phyloP scores from a whole-genome alignment of 1,139 yeast species.

The Geotrichum citri-aurantii region DNA sequence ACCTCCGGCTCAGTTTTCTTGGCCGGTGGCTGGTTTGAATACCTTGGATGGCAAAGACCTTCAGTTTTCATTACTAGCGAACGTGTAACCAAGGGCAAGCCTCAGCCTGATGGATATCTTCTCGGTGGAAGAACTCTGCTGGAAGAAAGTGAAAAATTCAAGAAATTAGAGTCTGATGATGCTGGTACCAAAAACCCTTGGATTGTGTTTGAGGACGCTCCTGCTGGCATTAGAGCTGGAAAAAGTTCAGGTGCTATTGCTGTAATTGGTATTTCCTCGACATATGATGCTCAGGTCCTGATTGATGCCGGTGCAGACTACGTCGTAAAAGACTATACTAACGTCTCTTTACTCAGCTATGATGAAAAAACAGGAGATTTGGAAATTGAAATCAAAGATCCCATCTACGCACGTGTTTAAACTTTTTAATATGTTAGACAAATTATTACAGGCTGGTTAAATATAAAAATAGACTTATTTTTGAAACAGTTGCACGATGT shows the following conservation, averaged over 20 bases:
- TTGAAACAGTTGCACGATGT: too few relatives aligned
- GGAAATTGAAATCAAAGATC: constrained; percentile 4
- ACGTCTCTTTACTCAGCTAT: neutral
- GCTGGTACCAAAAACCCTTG: constrained; percentile 46
- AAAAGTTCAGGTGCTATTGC: constrained; percentile 70
- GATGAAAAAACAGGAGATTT: constrained; percentile 4
- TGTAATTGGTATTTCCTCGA: constrained; percentile 77
- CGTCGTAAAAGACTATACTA: constrained; percentile 54
- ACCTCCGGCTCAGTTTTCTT: constrained; percentile 75
- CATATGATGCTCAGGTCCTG: constrained; percentile 64
- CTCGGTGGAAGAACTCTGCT: constrained; percentile 21
- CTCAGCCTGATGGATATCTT: constrained; percentile 77
- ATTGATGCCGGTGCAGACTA: constrained; percentile 74
- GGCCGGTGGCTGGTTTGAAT: constrained; percentile 73
- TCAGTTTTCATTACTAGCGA: constrained; percentile 75
- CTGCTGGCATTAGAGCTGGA: constrained; percentile 83
- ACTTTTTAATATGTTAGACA: neutral
- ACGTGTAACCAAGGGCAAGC: constrained; percentile 71
- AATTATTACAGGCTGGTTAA: neutral
- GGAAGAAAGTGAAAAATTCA: neutral
- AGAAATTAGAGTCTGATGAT: constrained; percentile 25
- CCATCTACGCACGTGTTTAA: constrained; percentile 9
- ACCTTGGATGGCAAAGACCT: constrained; percentile 56
- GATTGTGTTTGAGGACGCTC: constrained; percentile 82
- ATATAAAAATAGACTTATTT: neutral